Percentiles rank a stretch among this genome's conserved stretches.
phyloP scores from a whole-genome alignment of 345 rosid species.

The Syzygium grande region DNA sequence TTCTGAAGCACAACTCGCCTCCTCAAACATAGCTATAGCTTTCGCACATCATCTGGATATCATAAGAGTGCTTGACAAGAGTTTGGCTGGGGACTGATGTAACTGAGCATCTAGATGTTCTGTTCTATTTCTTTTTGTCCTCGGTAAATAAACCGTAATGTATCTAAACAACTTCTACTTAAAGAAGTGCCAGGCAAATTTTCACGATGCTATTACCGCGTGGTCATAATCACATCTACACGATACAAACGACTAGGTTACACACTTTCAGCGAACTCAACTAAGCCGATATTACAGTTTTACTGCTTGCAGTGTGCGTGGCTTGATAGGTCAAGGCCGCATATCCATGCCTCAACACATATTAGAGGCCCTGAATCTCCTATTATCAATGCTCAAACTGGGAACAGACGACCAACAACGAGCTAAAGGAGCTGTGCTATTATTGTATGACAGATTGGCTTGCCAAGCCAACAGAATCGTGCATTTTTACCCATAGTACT shows the following conservation, averaged over 20 bases:
- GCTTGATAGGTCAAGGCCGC: not conserved
- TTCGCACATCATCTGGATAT: not conserved
- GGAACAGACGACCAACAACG: not conserved
- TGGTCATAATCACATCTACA: not conserved
- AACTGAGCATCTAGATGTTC: not conserved
- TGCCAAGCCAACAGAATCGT: not conserved
- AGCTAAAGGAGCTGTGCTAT: not conserved
- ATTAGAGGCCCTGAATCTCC: not conserved
- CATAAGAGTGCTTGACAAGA: not conserved
- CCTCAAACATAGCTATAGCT: not conserved
- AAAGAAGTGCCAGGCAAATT: not conserved
- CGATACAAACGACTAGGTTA: not conserved
- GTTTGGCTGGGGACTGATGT: not conserved
- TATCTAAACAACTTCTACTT: not conserved
- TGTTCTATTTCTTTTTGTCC: not conserved
- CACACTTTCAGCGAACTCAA: not conserved
- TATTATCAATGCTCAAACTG: not conserved
- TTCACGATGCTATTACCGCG: not conserved
- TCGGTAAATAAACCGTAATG: not conserved
- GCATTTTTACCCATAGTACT: not conserved
- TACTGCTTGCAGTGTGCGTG: not conserved
- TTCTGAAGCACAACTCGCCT: conserved; percentile 21
- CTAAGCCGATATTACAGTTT: not conserved
- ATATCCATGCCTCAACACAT: not conserved
- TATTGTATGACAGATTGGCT: not conserved